Evolutionary conservation across 345 rosid genomes (phyloP).

Genomic region (Toxicodendron radicans): DNA sequence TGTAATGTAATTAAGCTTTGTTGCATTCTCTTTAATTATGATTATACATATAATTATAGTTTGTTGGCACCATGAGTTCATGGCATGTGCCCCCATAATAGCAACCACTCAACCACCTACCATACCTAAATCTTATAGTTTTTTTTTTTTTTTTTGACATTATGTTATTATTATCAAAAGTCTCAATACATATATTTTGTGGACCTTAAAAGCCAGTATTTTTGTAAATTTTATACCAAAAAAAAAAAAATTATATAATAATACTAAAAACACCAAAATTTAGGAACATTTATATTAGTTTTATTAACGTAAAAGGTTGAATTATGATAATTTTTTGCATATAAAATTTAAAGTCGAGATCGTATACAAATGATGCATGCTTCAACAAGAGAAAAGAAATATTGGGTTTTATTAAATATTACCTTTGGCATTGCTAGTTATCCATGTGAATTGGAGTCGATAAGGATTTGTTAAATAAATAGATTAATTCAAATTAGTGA

Average conservation of each 20-base stretch:
- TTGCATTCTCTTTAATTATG: not conserved
- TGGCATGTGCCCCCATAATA: conserved; percentile 44
- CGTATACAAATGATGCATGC: no score
- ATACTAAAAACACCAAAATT: no score
- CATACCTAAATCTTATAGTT: conserved; percentile 9
- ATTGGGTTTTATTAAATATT: no score
- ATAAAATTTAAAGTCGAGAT: no score
- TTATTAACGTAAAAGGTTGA: no score
- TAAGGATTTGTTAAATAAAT: conserved; percentile 11
- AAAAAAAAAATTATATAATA: no score
- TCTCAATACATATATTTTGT: not conserved
- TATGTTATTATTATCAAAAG: not conserved
- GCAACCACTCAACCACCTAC: conserved; percentile 39
- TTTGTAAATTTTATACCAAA: no score
- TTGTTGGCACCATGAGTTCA: conserved; percentile 17
- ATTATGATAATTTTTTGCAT: no score
- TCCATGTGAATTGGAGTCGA: not conserved
- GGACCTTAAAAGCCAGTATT: not conserved
- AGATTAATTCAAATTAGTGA: conserved; percentile 5
- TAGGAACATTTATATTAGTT: no score
- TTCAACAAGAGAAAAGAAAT: no score
- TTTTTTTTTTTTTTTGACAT: conserved; percentile 15
- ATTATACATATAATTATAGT: not conserved
- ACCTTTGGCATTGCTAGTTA: no score
- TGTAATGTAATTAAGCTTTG: not conserved